Conservation (phyloP, 305 asterid genomes). For the Fraxinus dipetala region DNA sequence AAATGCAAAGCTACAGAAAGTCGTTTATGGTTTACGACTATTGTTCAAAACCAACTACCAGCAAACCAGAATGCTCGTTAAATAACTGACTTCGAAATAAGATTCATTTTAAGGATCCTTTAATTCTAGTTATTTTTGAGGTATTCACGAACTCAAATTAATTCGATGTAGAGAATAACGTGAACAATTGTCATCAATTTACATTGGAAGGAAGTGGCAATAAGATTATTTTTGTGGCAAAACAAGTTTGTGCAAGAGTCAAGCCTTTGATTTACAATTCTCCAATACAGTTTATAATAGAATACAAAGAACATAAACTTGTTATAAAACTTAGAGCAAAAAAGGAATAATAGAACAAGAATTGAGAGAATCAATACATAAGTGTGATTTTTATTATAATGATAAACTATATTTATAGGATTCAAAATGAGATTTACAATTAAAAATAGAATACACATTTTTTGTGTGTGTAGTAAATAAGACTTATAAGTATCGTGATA, state of each 20-base stretch:
- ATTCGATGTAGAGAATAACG: no score
- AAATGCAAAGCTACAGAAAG: slow-evolving; percentile 13
- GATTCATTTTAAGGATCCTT: neutral
- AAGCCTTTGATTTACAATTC: neutral
- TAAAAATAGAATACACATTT: no score
- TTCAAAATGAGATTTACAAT: neutral
- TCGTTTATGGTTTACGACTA: slow-evolving; percentile 8
- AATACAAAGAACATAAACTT: neutral
- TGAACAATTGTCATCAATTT: neutral
- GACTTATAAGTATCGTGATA: neutral
- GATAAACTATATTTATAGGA: neutral
- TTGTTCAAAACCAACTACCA: neutral
- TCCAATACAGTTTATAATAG: neutral
- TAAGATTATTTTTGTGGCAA: no score
- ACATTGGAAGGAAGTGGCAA: neutral
- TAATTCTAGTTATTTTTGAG: neutral
- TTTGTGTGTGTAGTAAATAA: neutral
- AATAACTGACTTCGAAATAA: no score
- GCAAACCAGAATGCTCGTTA: neutral
- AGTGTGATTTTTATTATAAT: neutral
- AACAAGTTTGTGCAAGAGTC: neutral
- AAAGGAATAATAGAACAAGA: neutral
- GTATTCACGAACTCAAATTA: neutral
- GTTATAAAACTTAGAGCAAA: neutral
- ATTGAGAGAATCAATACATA: neutral